Evolutionary conservation across 176 grass and related monocot species (phyloP).

Genomic region (Dendrocalamus sinicus): DNA sequence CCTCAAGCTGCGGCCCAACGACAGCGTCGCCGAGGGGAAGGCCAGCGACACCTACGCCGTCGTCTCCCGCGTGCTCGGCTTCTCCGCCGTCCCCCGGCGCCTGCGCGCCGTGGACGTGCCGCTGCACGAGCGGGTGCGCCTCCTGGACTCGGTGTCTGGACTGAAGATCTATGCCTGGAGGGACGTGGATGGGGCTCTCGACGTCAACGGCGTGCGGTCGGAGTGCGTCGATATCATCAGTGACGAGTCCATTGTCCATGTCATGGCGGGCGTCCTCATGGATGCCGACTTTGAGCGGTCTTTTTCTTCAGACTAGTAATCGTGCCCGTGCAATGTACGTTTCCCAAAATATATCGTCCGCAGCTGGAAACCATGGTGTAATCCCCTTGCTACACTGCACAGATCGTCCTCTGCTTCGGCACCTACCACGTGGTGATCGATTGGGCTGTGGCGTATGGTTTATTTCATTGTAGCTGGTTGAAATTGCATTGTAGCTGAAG

Average conservation of each 20-base stretch:
- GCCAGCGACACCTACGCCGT: constrained; percentile 57
- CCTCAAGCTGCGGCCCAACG: constrained; percentile 44
- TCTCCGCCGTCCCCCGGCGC: constrained; percentile 66
- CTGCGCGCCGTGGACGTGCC: constrained; percentile 52
- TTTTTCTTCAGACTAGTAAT: constrained; percentile 14
- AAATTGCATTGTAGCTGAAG: too few species aligned
- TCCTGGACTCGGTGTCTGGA: constrained; percentile 72
- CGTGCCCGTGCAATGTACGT: too few species aligned
- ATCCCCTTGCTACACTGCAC: too few species aligned
- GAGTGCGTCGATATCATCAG: constrained; percentile 72
- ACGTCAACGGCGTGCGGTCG: constrained; percentile 77
- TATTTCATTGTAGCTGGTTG: too few species aligned
- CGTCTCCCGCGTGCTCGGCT: constrained; percentile 84
- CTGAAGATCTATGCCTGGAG: constrained; percentile 57
- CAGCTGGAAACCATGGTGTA: too few species aligned
- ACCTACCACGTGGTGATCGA: too few species aligned
- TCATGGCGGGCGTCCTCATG: constrained; percentile 77
- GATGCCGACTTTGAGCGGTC: constrained; percentile 85
- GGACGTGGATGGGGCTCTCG: constrained; percentile 58
- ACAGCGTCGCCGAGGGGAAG: constrained; percentile 8
- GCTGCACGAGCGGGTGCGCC: constrained; percentile 3
- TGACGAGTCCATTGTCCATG: constrained; percentile 62
- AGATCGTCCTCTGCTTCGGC: too few species aligned
- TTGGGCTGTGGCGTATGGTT: too few species aligned
- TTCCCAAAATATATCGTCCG: too few species aligned